phyloP scores from a whole-genome alignment of 805 yeast species.

The Schwanniomyces sp. region DNA sequence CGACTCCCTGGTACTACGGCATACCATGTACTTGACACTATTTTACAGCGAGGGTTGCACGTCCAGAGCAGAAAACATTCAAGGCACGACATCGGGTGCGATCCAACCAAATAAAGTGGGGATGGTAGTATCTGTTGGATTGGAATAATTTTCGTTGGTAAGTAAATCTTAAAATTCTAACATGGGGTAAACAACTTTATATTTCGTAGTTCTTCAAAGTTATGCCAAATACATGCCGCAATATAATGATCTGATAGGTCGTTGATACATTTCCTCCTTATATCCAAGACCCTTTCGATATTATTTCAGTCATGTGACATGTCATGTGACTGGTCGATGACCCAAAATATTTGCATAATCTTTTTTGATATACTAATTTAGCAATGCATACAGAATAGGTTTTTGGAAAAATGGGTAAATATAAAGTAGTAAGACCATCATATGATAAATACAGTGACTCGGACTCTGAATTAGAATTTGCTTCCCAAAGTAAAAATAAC shows the following conservation, averaged over 20 bases:
- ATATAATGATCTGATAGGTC: too few relatives aligned
- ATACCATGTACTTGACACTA: not conserved
- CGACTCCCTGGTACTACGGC: not conserved
- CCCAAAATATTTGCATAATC: not conserved
- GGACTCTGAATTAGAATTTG: slow-evolving; percentile 1
- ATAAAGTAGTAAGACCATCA: slow-evolving; percentile 14
- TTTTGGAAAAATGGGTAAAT: not conserved
- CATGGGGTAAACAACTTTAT: too few relatives aligned
- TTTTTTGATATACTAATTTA: too few relatives aligned
- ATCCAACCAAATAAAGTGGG: not conserved
- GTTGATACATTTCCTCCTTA: too few relatives aligned
- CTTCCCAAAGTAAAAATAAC: not conserved
- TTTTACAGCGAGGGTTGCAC: not conserved
- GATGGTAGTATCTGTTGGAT: too few relatives aligned
- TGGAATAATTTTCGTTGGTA: too few relatives aligned
- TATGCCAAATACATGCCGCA: too few relatives aligned
- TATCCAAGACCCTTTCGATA: not conserved
- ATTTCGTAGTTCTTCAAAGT: too few relatives aligned
- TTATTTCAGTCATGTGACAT: not conserved
- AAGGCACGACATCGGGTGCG: not conserved
- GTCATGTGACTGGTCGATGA: not conserved
- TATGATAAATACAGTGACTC: slow-evolving; percentile 17
- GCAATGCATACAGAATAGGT: too few relatives aligned
- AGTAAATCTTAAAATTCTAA: too few relatives aligned
- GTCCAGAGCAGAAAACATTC: not conserved